Base-by-base conservation (phyloP, 495 filamentous ascomycete genomes). In the Saxophila tyrrhenica region DNA sequence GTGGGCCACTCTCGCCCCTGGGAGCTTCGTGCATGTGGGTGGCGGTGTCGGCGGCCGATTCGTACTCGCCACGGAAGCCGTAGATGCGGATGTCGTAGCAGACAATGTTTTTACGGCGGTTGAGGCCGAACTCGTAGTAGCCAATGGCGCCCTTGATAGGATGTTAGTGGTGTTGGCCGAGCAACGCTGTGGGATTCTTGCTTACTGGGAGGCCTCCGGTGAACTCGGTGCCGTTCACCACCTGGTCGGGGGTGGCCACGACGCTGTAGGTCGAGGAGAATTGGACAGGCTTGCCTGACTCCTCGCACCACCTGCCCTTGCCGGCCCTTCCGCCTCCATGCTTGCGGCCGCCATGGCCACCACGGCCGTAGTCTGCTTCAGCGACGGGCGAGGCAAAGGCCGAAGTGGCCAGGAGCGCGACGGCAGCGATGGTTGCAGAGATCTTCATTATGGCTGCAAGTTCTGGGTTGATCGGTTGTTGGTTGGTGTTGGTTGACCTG, bases 191-290 rank as follows among this genome's bases (percentile, higher is more conserved):
- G 70, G 39, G 64, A n/a, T n/a, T n/a, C n/a, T n/a, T 13, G 23
- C 52, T 49, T 23, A 55, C 52, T 24, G 17, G 35, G 21, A 68
- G 61, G 23, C 68, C 64, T 35, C 64, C 65, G 3, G 65, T 69
- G 35, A 59, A 52, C 35, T 49, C 64, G 5, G 63, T 69, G n/a
- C 58, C 62, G 57, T 71, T 69, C 48, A 69, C 60, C 24, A 73
- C 69, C 56, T 70, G 63, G 24, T 67, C 61, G 21, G 69, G 68
- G 2, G 62, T 61, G 17, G 70, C 69, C 21, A 58, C 52, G 48
- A 72, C 53, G 52, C 64, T 48, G 58, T 71, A 71, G 41, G 64
- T 70, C 20, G 65, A 68, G 1, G 70, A 70, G 63, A 70, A 72
- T 17, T 42, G 56, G 60, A 70, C 65, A 29, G 57, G 29, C 29